Evolutionary conservation across 129 eudicot genomes (phyloP).

Genomic region (carrot (Daucus carota)): DNA sequence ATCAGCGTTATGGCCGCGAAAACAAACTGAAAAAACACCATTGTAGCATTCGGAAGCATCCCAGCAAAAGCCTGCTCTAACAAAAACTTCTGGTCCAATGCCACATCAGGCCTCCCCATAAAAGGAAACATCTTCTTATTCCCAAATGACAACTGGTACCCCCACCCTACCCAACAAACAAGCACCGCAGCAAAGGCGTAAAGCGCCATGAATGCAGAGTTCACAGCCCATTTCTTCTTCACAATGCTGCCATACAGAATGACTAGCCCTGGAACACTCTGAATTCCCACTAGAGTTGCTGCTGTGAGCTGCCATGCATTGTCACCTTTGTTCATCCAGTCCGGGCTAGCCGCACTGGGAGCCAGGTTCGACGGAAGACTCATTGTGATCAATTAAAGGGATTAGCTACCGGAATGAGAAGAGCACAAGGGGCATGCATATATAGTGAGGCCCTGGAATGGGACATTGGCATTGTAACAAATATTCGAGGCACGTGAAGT

Average conservation of each 20-base stretch:
- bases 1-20: slow-evolving; percentile 80
- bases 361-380: slow-evolving; percentile 22
- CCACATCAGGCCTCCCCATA: slow-evolving; percentile 30
- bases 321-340: slow-evolving; percentile 71
- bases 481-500: neutral
- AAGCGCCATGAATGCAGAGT: slow-evolving; percentile 79
- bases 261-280: slow-evolving; percentile 68
- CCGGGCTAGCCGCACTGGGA: slow-evolving; percentile 35
- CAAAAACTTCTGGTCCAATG: slow-evolving; percentile 37
- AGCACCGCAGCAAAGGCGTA: slow-evolving; percentile 69
- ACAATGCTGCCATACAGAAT: slow-evolving; percentile 78
- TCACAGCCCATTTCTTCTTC: slow-evolving; percentile 79
- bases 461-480: neutral
- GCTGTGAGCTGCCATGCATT: slow-evolving; percentile 75
- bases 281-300: slow-evolving; percentile 64
- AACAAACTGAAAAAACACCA: slow-evolving; percentile 78
- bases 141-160: slow-evolving; percentile 60
- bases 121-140: slow-evolving; percentile 30
- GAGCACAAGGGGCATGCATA: neutral
- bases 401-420: neutral
- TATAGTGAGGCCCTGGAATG: neutral
- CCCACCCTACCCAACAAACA: slow-evolving; percentile 81
- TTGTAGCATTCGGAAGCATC: slow-evolving; percentile 59
- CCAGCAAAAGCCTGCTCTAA: slow-evolving; percentile 39
- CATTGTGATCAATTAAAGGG: neutral